phyloP scores from a whole-genome alignment of 257 asterid genomes.

The Penstemon eatonii region DNA sequence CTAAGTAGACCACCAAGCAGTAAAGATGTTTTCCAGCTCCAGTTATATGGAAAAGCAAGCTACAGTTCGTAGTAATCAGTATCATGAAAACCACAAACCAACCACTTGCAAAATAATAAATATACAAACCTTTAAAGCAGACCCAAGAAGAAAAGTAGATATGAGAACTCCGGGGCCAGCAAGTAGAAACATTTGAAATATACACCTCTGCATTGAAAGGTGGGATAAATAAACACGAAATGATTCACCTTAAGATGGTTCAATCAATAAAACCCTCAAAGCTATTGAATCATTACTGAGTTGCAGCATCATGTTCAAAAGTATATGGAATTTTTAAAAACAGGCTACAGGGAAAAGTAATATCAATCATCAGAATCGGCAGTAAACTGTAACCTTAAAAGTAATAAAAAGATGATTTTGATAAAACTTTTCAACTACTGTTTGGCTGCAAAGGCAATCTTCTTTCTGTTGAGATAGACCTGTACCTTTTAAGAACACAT shows the following conservation, averaged over 20 bases:
- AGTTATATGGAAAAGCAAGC: slow-evolving; percentile 85
- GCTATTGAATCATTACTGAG: slow-evolving; percentile 14
- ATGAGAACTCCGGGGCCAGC: slow-evolving; percentile 98
- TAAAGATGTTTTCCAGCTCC: slow-evolving; percentile 93
- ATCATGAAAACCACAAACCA: slow-evolving; percentile 22
- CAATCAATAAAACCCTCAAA: slow-evolving; percentile 12
- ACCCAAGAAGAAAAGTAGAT: slow-evolving; percentile 86
- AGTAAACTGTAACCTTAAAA: too few relatives aligned
- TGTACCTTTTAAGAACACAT: neutral
- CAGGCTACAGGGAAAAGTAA: neutral
- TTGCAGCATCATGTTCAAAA: slow-evolving; percentile 11
- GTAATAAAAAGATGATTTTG: too few relatives aligned
- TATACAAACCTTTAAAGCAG: slow-evolving; percentile 74
- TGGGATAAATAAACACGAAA: slow-evolving; percentile 12
- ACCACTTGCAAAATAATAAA: slow-evolving; percentile 27
- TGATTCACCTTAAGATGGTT: slow-evolving; percentile 11
- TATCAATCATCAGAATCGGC: neutral
- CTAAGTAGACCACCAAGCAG: slow-evolving; percentile 98
- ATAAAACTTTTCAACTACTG: neutral
- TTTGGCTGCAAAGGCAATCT: neutral
- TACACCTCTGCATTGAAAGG: slow-evolving; percentile 65
- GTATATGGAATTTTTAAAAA: neutral
- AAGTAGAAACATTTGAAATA: slow-evolving; percentile 81
- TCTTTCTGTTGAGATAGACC: slow-evolving; percentile 18
- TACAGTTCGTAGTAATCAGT: slow-evolving; percentile 41